Conservation (phyloP, 2,329 filamentous ascomycete species). For the Diaporthe sp. region DNA sequence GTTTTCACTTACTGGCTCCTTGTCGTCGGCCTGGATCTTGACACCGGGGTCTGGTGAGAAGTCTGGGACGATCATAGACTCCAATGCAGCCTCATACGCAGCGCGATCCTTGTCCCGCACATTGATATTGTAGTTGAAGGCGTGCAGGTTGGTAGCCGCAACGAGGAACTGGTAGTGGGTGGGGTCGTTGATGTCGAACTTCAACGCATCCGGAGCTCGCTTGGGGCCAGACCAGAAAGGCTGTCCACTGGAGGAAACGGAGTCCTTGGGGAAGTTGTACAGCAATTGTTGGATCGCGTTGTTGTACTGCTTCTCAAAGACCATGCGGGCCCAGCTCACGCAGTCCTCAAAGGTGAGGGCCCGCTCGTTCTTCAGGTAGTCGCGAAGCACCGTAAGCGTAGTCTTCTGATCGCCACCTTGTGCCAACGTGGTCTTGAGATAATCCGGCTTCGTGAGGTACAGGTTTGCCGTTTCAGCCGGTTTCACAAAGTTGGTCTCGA, state of each 20-base stretch:
- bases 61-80: slow-evolving; percentile 95
- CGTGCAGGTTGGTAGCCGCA: slow-evolving; percentile 90
- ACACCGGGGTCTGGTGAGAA: slow-evolving; percentile 90
- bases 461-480: slow-evolving; percentile 94
- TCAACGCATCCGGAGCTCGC: slow-evolving; percentile 90
- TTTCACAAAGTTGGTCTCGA: slow-evolving; percentile 93
- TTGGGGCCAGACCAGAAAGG: slow-evolving; percentile 99
- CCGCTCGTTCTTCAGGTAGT: slow-evolving; percentile 92
- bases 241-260: slow-evolving; percentile 85
- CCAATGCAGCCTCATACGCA: slow-evolving; percentile 82
- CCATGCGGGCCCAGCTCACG: slow-evolving; percentile 90
- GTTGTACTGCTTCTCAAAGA: slow-evolving; percentile 97
- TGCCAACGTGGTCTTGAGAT: slow-evolving; percentile 86
- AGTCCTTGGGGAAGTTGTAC: slow-evolving; percentile 97
- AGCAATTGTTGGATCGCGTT: slow-evolving; percentile 96
- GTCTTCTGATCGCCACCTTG: slow-evolving; percentile 96
- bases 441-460: slow-evolving; percentile 92
- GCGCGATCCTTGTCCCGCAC: slow-evolving; percentile 77
- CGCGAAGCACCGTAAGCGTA: slow-evolving; percentile 88
- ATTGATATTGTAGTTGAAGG: slow-evolving; percentile 98
- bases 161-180: slow-evolving; percentile 91
- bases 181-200: slow-evolving; percentile 85
- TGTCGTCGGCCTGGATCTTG: slow-evolving; percentile 97
- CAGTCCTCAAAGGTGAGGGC: slow-evolving; percentile 95
- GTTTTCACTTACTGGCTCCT: slow-evolving; percentile 75